Evolutionary conservation across 257 asterid species (phyloP), one percentile per base, ranked within the genome.

Genomic region (Capsicum rhomboideum): DNA sequence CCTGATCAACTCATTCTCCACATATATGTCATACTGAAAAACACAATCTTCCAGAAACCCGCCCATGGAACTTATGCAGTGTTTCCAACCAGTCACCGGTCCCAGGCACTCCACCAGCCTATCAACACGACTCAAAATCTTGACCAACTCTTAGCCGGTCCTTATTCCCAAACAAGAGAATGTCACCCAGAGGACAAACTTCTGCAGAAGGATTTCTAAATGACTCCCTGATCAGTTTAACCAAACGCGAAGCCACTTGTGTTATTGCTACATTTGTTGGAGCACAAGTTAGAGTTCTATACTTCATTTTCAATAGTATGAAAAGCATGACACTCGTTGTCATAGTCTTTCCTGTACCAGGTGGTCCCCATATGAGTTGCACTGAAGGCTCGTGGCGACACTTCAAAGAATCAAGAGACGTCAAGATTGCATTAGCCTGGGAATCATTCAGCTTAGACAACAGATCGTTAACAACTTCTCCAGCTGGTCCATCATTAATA

Each of bases 111-210:
- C 82, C 28, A 28, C 21, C 34, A 91, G 90, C 58, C 85, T 87
- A 2, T 86, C 82, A 26, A 88, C 85, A 55, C 93, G 93, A 77
- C 82, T 88, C 74, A 71, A 84, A 83, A 52, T 88, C 82, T 9
- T 87, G 66, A 13, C 88, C 86, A 56, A 89, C 67, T 66, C 89
- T 84, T 29, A 89, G 79, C 31, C 84, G 58, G 21, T 89, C 87
- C 85, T 86, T 86, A 61, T 85, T 89, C 63, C 93, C 93, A 79
- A 91, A 84, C 37, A 91, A 84, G 83, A 91, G 88, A 72, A 89
- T 16, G 40, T 86, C 92, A 28, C 90, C 93, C 56, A 89, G 61
- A 69, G 89, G 80, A 71, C 83, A 84, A 64, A 85, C 6, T 55
- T 37, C 52, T n/a, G 28, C 80, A 7, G 74, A 29, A 58, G 53